Base-by-base conservation (phyloP, 164 flowering plant species). In the Cinnamomum micranthum region DNA sequence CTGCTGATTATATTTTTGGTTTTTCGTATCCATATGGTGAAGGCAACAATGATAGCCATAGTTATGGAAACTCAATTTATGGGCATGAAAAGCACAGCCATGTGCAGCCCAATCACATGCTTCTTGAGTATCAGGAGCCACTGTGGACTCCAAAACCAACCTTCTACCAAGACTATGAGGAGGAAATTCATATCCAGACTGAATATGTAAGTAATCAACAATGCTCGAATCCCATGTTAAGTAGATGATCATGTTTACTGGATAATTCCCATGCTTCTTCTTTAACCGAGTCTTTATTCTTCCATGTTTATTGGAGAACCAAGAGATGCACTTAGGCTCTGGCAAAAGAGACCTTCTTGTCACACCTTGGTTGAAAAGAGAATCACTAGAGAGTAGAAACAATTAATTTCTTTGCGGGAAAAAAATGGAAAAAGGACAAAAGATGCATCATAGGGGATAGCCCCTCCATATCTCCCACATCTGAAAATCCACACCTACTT, bases 1-100 rank as follows among this genome's bases (percentile, higher is more conserved):
- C 88, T 63, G 89, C 85, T n/a, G 93, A 92, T 68, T 92, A 84
- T 82, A 73, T 90, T 0, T 92, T 92, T 68, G 97, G 97, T 19
- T 77, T 75, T 64, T 78, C 82, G 20, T 19, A 82, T 79, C 87
- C 84, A 0, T 83, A 80, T 76, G 81, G 80, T 13, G 81, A 81
- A 73, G 70, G 70, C 55, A 79, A 72, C 6, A 77, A 75, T 24
- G 80, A 65, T 63, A 76, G 70, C 33, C 73, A 71, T 10, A 65
- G 68, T 65, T 74, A 68, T 78, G 77, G 72, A 23, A 55, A 73
- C 62, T 64, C 71, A 2, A 69, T 50, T 47, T 78, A 74, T 72
- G 74, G 50, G 3, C 71, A 76, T 64, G 75, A 74, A 51, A 68
- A 62, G 76, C 76, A 68, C 27, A 52, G 28, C 25, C 63, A 24